phyloP scores from a whole-genome alignment of 805 yeast genomes.

The Candida patagonica region DNA sequence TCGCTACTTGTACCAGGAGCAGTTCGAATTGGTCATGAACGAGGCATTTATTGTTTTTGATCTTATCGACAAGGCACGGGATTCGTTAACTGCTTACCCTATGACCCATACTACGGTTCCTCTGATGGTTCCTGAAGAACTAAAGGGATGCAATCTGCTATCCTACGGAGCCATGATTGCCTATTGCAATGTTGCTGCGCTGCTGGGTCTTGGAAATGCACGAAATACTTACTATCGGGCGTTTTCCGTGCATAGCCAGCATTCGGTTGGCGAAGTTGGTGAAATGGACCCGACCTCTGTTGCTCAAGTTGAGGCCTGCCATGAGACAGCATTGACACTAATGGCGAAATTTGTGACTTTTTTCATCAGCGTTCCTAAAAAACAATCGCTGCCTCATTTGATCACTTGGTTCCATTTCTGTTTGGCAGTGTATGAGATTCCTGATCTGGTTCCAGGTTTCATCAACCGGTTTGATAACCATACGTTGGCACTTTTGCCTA shows the following conservation, averaged over 20 bases:
- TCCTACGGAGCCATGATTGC: conserved; percentile 13
- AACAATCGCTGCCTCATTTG: conserved; percentile 57
- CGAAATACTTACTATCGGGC: conserved; percentile 4
- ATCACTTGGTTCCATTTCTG: conserved; percentile 72
- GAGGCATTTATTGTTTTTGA: neutral
- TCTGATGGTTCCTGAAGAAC: neutral
- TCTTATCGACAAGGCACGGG: neutral
- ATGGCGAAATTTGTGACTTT: conserved; percentile 4
- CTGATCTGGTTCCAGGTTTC: neutral
- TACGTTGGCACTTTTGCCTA: neutral
- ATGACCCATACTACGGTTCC: conserved; percentile 4
- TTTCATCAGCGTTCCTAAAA: conserved; percentile 7
- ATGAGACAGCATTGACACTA: neutral
- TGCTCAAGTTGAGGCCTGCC: neutral
- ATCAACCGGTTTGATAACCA: neutral
- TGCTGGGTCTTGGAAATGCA: conserved; percentile 13
- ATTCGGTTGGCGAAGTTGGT: neutral
- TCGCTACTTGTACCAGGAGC: neutral
- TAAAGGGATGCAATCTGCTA: neutral
- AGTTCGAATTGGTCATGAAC: neutral
- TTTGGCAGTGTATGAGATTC: conserved; percentile 30
- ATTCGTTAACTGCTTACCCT: neutral
- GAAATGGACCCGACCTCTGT: neutral
- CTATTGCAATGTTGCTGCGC: conserved; percentile 16
- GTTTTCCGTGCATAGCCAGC: conserved; percentile 2